phyloP scores from a whole-genome alignment of 202 grass and related monocot genomes.

The Digitaria exilis region DNA sequence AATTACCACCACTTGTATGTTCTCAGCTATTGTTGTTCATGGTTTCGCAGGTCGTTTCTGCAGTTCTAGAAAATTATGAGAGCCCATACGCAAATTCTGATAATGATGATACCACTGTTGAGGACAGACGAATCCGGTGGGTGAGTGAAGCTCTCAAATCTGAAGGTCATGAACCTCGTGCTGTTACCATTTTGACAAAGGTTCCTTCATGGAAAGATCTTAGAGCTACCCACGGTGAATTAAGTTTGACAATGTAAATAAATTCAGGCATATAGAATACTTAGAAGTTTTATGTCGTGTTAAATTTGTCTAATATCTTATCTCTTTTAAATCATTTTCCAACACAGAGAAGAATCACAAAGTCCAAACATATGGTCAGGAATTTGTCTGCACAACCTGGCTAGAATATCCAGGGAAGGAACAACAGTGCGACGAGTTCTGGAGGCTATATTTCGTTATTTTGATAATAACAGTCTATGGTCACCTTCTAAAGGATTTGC shows the following conservation, averaged over 20 bases:
- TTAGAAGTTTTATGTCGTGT: constrained; percentile 15
- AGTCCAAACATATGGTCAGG: constrained; percentile 94
- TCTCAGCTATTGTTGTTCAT: constrained; percentile 32
- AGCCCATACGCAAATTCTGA: constrained; percentile 70
- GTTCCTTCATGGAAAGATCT: constrained; percentile 91
- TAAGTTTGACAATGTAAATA: constrained; percentile 63
- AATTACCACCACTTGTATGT: not conserved
- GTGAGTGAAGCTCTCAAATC: constrained; percentile 75
- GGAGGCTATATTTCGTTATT: constrained; percentile 95
- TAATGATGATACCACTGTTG: constrained; percentile 40
- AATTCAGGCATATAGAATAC: constrained; percentile 31
- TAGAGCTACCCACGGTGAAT: constrained; percentile 45
- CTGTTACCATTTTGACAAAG: constrained; percentile 55
- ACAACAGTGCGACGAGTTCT: constrained; percentile 89
- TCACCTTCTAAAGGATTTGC: constrained; percentile 81
- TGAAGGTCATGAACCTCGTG: constrained; percentile 60
- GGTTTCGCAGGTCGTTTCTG: constrained; percentile 76
- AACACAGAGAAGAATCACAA: constrained; percentile 69
- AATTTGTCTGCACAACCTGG: constrained; percentile 96
- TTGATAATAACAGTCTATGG: constrained; percentile 86
- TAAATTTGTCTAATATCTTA: constrained; percentile 35
- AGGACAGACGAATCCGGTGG: constrained; percentile 54
- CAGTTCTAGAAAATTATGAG: constrained; percentile 88
- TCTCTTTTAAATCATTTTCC: constrained; percentile 43
- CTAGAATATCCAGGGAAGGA: constrained; percentile 91